Percentiles rank a stretch among this genome's conserved stretches.
Evolutionary conservation across 2,329 filamentous ascomycete genomes (phyloP).

Genomic region (Colletotrichum lini): DNA sequence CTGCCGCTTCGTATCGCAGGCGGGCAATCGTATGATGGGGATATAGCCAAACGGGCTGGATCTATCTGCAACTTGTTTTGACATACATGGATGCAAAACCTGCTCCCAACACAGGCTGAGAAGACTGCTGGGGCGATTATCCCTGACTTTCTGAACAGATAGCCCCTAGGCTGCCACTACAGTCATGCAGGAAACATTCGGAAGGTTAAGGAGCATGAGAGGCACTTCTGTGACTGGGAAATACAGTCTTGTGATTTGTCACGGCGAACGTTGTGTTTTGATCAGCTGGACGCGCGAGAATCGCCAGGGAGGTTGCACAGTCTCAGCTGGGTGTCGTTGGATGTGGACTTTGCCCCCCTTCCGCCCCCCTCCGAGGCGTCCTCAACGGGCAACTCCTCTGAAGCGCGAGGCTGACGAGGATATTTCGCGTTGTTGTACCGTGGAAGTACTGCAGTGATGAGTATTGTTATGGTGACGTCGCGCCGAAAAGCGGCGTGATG

Average conservation of each 20-base stretch:
- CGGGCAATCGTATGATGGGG: not conserved
- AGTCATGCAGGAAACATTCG: constrained; percentile 2
- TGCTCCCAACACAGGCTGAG: not conserved
- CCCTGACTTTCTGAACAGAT: not conserved
- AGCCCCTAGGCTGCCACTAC: not conserved
- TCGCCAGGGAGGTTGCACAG: constrained; percentile 28
- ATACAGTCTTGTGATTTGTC: constrained; percentile 33
- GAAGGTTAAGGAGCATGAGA: constrained; percentile 7
- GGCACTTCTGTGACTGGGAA: not conserved
- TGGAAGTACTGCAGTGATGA: not conserved
- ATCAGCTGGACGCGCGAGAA: constrained; percentile 33
- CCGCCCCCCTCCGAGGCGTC: constrained; percentile 18
- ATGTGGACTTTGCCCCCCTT: constrained; percentile 37
- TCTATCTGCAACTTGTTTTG: not conserved
- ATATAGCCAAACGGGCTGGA: not conserved
- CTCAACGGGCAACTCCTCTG: constrained; percentile 2
- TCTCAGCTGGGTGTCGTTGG: constrained; percentile 37
- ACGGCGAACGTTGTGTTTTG: constrained; percentile 20
- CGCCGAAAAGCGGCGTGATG: constrained; percentile 13
- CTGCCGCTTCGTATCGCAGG: constrained; percentile 29
- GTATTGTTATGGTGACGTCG: not conserved
- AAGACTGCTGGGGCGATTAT: constrained; percentile 13
- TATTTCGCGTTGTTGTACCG: not conserved
- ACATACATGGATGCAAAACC: not conserved
- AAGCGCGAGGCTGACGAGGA: constrained; percentile 8